Base-by-base conservation (phyloP, 2,329 filamentous ascomycete species). In the Pseudofabraea citricarpa region DNA sequence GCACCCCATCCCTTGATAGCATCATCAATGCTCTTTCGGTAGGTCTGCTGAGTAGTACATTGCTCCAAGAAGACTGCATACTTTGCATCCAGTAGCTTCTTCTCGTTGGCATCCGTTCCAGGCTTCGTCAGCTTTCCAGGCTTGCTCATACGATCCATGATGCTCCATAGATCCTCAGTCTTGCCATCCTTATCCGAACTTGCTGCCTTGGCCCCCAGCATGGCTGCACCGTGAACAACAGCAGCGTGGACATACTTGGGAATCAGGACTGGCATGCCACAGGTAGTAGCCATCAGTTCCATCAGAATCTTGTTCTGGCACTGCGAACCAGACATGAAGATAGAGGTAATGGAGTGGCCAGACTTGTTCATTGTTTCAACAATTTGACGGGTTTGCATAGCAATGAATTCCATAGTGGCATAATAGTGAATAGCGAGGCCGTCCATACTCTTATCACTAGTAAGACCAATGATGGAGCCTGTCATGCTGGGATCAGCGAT, bases 281-380 rank as follows among this genome's bases (percentile, higher is more conserved):
- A 97, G 1, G 85, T 86, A 0, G 90, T 93, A 12, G 93, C 90
- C 56, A 98, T 85, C 13, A 98, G 79, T 45, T 82, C 77, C 84
- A 98, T 95, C 43, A 98, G 74, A 47, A 97, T 81, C 24, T 85
- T 81, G 66, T 98, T 98, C 68, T 96, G 90, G 72, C 93, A 98
- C 65, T 97, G 93, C 9, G 88, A 94, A 48, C 93, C 93, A 4
- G 89, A 95, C 93, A 98, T 97, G 79, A 97, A 98, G 67, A 98
- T 95, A 51, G 85, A 91, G 39, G 77, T 82, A 64, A 98, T 90
- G 54, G 78, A 73, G 69, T 98, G 93, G 8, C 93, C 93, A 2
- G 89, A 74, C 36, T 77, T 72, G 73, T 97, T 98, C 90, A 98
- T 96, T 26, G 85, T 79, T 58, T 94, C 85, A 51, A 98, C 78